Evolutionary conservation across 2,329 filamentous ascomycete species (phyloP), one percentile per base, ranked within the genome.

Genomic region (Ceratocystis harringtonii): DNA sequence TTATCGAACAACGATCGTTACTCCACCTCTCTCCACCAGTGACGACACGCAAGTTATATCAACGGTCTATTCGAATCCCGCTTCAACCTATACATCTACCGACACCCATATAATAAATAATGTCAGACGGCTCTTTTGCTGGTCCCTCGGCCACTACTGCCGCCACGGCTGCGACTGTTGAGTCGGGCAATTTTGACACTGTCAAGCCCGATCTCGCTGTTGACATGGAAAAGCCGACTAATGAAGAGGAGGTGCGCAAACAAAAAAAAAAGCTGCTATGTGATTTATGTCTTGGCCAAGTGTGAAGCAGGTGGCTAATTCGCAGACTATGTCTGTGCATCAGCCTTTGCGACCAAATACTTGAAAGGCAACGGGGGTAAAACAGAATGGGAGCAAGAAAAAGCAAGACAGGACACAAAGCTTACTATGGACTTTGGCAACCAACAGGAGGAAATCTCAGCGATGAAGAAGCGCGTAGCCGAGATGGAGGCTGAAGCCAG

Each of bases 401-500:
- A 7, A 55, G 45, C 45, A 60, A 45, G 3, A 50, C 55, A 50
- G 57, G 28, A 65, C 41, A 58, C 58, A 50, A 66, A 41, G 62
- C 65, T 64, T 58, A 67, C 58, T 15, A 55, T 32, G 58, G 55
- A 43, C 28, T 15, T 10, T 48, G 60, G 50, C 30, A 22, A 58
- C 12, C 36, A 67, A 58, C n/a, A 84, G 82, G 81, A 92, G 81
- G 89, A 94, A 76, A 92, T 94, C 72, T 85, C 84, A 68, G 89
- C 87, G 67, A 94, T 94, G 89, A 94, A 92, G 81, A 83, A 83
- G 72, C 83, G 89, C 70, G 89, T 94, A 69, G 89, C 88, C 69
- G 89, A 94, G 78, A 94, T 94, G 89, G 89, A 94, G 78, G 88
- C 90, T 72, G 89, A 94, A 78, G 89, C 89, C 4, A 87, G 87